A percentile compares a stretch with the other conserved stretches of the same genome.
Conservation (phyloP, 305 asterid genomes). For the Ajuga reptans region DNA sequence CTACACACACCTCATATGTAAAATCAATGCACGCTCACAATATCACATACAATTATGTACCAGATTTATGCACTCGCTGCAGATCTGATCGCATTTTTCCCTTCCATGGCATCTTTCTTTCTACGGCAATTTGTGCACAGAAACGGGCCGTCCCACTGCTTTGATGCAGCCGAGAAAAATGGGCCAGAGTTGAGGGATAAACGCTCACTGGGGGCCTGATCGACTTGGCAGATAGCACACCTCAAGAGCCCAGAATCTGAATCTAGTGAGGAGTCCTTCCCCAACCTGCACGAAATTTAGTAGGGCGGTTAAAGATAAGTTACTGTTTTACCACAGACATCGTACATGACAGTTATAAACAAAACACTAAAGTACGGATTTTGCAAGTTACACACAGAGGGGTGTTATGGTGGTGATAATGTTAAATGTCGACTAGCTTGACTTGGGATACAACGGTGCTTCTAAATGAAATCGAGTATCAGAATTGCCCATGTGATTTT, state of each 20-base stretch:
- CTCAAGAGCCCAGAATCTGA: conserved; percentile 66
- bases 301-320: no score
- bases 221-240: conserved; percentile 93
- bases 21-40: conserved; percentile 15
- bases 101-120: conserved; percentile 47
- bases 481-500: no score
- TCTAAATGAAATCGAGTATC: no score
- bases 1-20: conserved; percentile 13
- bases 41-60: conserved; percentile 22
- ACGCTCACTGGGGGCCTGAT: conserved; percentile 73
- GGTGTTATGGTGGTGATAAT: no score
- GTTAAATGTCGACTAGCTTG: no score
- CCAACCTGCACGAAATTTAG: conserved; percentile 52
- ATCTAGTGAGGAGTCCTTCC: conserved; percentile 70
- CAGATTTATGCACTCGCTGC: conserved; percentile 22
- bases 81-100: conserved; percentile 27
- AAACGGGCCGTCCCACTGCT: conserved; percentile 96
- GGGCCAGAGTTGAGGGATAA: conserved; percentile 78
- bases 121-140: conserved; percentile 69
- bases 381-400: no score
- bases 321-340: no score
- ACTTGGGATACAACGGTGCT: no score
- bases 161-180: conserved; percentile 74
- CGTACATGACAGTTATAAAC: no score
- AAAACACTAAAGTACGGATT: no score